A percentile compares a stretch with the other conserved stretches of the same genome.
These are phyloP conservation scores for Geotrichum reessii DNA, from an alignment of 1,139 yeast species.

Conservation along the genomic window DNA sequence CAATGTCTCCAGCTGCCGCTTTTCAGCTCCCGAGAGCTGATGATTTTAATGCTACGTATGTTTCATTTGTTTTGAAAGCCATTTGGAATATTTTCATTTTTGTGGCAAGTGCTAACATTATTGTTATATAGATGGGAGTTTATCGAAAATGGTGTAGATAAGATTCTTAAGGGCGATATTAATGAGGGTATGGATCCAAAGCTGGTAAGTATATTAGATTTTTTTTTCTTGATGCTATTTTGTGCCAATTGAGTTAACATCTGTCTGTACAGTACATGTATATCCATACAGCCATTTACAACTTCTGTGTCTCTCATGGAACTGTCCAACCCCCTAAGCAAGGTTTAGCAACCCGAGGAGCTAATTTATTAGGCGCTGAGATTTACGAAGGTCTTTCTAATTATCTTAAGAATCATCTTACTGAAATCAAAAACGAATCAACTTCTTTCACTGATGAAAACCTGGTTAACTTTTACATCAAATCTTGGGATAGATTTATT, in stretches of 20 bases:
- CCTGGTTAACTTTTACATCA: slow-evolving; percentile 77
- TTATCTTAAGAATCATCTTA: slow-evolving; percentile 60
- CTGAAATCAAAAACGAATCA: slow-evolving; percentile 37
- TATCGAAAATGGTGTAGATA: slow-evolving; percentile 38
- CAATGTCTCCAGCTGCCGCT: not conserved
- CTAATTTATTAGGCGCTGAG: slow-evolving; percentile 75
- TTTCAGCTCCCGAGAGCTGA: slow-evolving; percentile 11
- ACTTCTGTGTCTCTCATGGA: slow-evolving; percentile 84
- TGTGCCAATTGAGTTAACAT: not conserved
- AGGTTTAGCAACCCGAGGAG: slow-evolving; percentile 31
- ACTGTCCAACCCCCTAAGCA: slow-evolving; percentile 8
- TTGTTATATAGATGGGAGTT: slow-evolving; percentile 34
- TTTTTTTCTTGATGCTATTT: not conserved
- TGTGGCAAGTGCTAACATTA: not conserved
- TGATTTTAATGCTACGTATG: slow-evolving; percentile 14
- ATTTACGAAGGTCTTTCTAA: slow-evolving; percentile 66
- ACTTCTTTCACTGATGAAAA: slow-evolving; percentile 45
- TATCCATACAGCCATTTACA: slow-evolving; percentile 66
- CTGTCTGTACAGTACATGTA: slow-evolving; percentile 33
- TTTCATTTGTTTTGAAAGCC: not conserved
- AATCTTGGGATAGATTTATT: slow-evolving; percentile 79
- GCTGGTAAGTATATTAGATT: slow-evolving; percentile 27
- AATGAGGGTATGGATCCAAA: slow-evolving; percentile 36
- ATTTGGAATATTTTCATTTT: not conserved
- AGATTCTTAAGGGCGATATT: slow-evolving; percentile 37